These are phyloP conservation scores for Emydomyces testavorans DNA, from an alignment of 2,329 filamentous ascomycete species.

Conservation along the genomic window DNA sequence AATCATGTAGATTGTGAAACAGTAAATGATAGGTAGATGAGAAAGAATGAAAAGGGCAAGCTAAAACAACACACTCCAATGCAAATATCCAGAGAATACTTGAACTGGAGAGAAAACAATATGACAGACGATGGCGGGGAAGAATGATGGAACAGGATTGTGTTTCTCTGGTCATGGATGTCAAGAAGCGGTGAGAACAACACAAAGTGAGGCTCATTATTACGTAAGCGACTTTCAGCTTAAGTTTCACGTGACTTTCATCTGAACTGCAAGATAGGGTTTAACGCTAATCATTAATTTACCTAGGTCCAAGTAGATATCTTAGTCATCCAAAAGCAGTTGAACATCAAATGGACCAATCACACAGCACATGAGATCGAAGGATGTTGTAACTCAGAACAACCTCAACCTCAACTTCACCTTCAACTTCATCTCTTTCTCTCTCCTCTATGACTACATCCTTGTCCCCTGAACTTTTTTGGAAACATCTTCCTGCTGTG, in stretches of 20 bases:
- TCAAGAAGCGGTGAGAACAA: conserved; percentile 17
- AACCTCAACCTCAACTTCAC: too few relatives aligned
- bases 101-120: conserved; percentile 1
- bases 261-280: not conserved
- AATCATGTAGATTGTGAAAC: not conserved
- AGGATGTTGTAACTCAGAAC: too few relatives aligned
- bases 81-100: conserved; percentile 4
- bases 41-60: not conserved
- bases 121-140: conserved; percentile 2
- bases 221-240: not conserved
- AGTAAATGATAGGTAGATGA: not conserved
- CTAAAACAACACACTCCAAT: not conserved
- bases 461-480: too few relatives aligned
- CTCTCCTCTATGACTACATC: too few relatives aligned
- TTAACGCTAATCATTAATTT: not conserved
- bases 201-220: not conserved
- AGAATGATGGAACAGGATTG: conserved; percentile 1
- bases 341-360: too few relatives aligned
- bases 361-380: too few relatives aligned
- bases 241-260: not conserved
- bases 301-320: not conserved
- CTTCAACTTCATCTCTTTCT: too few relatives aligned
- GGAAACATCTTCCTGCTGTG: too few relatives aligned
- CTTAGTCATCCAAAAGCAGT: too few relatives aligned
- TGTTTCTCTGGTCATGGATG: conserved; percentile 6